Evolutionary conservation across 495 filamentous ascomycete species (phyloP), one percentile per base, ranked within the genome.

Genomic region (Daldinia grandis): DNA sequence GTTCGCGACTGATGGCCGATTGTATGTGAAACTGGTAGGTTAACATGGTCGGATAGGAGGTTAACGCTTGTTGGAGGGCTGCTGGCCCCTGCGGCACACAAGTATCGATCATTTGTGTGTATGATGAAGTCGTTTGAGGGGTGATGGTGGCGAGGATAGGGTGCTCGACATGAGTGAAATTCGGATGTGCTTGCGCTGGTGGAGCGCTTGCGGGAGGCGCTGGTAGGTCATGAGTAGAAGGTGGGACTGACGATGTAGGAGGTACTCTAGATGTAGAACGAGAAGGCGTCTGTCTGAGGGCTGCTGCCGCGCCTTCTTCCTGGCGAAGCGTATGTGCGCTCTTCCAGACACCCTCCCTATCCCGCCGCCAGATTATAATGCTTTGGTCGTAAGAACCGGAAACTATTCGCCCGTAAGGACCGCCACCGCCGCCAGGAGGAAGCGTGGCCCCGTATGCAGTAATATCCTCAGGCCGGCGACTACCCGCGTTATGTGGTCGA

Each of bases 331-430:
- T 82, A 68, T 93, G 89, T 17, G 87, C 87, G 58, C 87, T 85
- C 31, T 87, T 86, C 95, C 95, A 99, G 33, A 88, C 84, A 3
- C 93, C 94, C 69, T 96, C 88, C 25, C 84, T 85, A 62, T 94
- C 91, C 54, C 92, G 89, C 65, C 91, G 90, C 95, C 95, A 99
- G 55, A 99, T 92, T 68, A 97, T 91, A 63, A 99, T 92, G 38
- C 88, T 92, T 80, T 97, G 93, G 71, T 99, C 95, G 72, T 99
- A 99, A 6, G 93, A 97, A 24, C 95, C 95, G 14, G 93, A 96
- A 19, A 99, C 92, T 64, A 99, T 98, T 17, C 93, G 87, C 25
- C 89, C 90, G 85, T 95, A 95, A 67, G 84, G 84, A 74, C 93
- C 92, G 15, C 94, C 93, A 21, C 94, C 94, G 15, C 94, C 94